phyloP scores from a whole-genome alignment of 2,329 filamentous ascomycete species.

The Beauveria asiatica region DNA sequence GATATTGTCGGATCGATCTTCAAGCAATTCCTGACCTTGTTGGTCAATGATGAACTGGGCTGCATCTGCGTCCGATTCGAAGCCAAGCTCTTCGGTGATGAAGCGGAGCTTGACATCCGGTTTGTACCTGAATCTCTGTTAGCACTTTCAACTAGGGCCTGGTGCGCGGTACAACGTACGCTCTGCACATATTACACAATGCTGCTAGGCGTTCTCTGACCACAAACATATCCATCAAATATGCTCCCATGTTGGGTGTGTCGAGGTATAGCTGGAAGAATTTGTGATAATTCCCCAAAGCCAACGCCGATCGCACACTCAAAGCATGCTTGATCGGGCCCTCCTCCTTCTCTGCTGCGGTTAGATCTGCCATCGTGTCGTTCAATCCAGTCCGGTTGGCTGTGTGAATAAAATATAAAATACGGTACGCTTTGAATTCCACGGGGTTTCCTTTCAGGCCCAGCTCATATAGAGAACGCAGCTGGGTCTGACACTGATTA shows the following conservation, averaged over 20 bases:
- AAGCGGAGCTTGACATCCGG: slow-evolving; percentile 82
- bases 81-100: slow-evolving; percentile 90
- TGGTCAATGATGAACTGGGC: slow-evolving; percentile 84
- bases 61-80: slow-evolving; percentile 85
- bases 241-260: slow-evolving; percentile 93
- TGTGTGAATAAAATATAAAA: slow-evolving; percentile 98
- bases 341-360: slow-evolving; percentile 86
- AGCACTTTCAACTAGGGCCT: background rate
- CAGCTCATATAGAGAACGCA: slow-evolving; percentile 82
- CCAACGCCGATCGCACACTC: slow-evolving; percentile 81
- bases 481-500: slow-evolving; percentile 99
- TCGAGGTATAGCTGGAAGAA: slow-evolving; percentile 96
- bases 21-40: slow-evolving; percentile 64
- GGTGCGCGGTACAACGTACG: slow-evolving; percentile 49
- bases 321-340: slow-evolving; percentile 81
- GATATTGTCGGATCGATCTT: slow-evolving; percentile 67
- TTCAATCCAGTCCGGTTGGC: slow-evolving; percentile 97
- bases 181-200: slow-evolving; percentile 85
- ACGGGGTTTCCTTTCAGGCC: slow-evolving; percentile 80
- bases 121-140: slow-evolving; percentile 63
- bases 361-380: slow-evolving; percentile 98
- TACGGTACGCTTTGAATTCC: slow-evolving; percentile 99
- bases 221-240: slow-evolving; percentile 99
- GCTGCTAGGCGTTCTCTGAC: slow-evolving; percentile 85
- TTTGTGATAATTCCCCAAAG: slow-evolving; percentile 91